Conservation (phyloP, 2,329 filamentous ascomycete genomes). For the Waltergamsia citrina region DNA sequence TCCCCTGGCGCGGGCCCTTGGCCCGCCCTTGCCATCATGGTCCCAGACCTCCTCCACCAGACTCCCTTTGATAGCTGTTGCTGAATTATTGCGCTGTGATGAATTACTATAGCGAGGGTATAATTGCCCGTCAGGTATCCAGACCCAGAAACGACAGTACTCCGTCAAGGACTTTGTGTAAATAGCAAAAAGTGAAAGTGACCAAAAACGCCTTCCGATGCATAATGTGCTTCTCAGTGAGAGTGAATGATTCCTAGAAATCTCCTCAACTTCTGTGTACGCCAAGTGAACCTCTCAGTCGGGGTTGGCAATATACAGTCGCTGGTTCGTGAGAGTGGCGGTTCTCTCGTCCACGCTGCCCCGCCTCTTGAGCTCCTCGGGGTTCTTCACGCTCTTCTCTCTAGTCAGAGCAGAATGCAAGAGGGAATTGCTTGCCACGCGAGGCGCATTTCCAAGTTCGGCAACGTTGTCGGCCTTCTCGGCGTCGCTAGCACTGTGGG, state of each 20-base stretch:
- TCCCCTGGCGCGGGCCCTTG: neutral
- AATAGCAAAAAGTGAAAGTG: neutral
- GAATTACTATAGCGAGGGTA: constrained; percentile 1
- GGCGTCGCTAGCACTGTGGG: constrained; percentile 44
- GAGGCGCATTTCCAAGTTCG: constrained; percentile 39
- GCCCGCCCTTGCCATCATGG: neutral
- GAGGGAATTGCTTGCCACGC: constrained; percentile 49
- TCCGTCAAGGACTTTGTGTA: neutral
- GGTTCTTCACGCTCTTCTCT: constrained; percentile 56
- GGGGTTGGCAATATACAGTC: constrained; percentile 80
- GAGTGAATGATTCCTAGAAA: neutral
- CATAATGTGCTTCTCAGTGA: neutral
- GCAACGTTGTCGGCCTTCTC: constrained; percentile 53
- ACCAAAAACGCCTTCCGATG: neutral
- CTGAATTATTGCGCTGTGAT: neutral
- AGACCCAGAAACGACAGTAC: constrained; percentile 5
- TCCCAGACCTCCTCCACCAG: neutral
- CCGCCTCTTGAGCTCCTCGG: constrained; percentile 63
- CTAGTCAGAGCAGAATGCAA: constrained; percentile 48
- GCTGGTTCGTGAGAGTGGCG: constrained; percentile 61
- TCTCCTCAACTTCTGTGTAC: neutral
- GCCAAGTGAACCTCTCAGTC: constrained; percentile 35
- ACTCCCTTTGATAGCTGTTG: too few relatives aligned
- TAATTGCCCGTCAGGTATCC: neutral
- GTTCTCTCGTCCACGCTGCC: constrained; percentile 80